A percentile compares a stretch with the other conserved stretches of the same genome.
Evolutionary conservation across 108 stramenopile genomes (phyloP).

Genomic region (Cyclostephanos tholiformis): DNA sequence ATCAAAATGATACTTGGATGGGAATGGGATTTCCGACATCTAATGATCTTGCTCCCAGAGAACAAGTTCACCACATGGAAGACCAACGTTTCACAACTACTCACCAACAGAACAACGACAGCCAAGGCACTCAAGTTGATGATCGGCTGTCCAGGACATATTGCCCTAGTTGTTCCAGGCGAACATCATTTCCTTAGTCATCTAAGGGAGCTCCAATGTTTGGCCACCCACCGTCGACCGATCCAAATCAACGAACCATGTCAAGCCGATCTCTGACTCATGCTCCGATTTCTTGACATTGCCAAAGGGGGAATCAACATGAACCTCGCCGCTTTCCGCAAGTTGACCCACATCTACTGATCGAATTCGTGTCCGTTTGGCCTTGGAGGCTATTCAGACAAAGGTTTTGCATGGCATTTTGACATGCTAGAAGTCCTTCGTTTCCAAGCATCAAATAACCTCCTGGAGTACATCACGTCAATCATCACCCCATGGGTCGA

Average conservation of each 20-base stretch:
- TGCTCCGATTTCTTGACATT: conserved; percentile 7
- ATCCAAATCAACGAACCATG: background rate
- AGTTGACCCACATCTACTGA: too few species aligned
- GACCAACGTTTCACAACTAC: too few species aligned
- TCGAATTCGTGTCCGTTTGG: background rate
- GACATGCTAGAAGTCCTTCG: background rate
- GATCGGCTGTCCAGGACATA: too few species aligned
- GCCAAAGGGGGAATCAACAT: conserved; percentile 14
- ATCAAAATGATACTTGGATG: too few species aligned
- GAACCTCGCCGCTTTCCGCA: conserved; percentile 14
- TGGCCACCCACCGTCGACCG: conserved; percentile 1
- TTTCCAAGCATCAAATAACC: conserved; percentile 28
- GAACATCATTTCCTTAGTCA: too few species aligned
- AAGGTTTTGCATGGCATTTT: conserved; percentile 17
- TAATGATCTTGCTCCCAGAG: too few species aligned
- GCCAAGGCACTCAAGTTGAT: conserved; percentile 10
- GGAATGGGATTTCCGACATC: too few species aligned
- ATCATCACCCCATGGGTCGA: conserved; percentile 20
- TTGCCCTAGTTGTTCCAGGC: too few species aligned
- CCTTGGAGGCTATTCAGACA: too few species aligned
- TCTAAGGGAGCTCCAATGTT: background rate
- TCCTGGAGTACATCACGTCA: conserved; percentile 17
- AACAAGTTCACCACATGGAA: too few species aligned
- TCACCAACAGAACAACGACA: background rate
- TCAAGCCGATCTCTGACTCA: conserved; percentile 1